A percentile compares a stretch with the other conserved stretches of the same genome.
These are phyloP conservation scores for Colletotrichum cordylinicola DNA, from an alignment of 2,329 filamentous ascomycete species.

Conservation along the genomic window DNA sequence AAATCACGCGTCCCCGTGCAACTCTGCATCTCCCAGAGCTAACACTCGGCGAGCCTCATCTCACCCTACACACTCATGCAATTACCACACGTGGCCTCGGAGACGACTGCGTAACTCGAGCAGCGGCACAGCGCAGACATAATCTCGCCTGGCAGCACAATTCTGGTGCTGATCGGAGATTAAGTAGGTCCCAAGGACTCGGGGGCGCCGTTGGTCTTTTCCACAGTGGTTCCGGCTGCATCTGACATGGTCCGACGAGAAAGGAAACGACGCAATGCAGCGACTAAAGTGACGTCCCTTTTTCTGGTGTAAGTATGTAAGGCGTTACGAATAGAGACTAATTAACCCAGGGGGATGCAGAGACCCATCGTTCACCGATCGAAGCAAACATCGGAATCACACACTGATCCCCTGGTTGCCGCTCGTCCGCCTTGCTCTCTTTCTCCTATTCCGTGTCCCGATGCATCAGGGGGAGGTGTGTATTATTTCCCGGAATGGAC, in stretches of 20 bases:
- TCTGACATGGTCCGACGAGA: background rate
- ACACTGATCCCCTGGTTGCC: background rate
- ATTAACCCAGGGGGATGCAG: background rate
- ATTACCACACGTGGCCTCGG: background rate
- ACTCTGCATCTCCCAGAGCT: background rate
- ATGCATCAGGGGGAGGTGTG: background rate
- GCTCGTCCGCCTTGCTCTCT: background rate
- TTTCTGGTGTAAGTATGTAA: background rate
- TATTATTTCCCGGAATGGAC: background rate
- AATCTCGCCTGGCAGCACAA: background rate
- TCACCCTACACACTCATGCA: background rate
- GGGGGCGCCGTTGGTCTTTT: background rate
- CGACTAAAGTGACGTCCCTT: background rate
- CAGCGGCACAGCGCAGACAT: background rate
- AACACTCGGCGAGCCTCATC: background rate
- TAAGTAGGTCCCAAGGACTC: background rate
- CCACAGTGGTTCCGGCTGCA: background rate
- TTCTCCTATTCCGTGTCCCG: background rate
- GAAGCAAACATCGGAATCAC: background rate
- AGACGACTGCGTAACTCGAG: background rate
- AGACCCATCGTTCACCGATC: background rate
- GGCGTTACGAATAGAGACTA: background rate
- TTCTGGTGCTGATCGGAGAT: constrained; percentile 12
- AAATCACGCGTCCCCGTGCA: background rate
- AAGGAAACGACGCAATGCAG: background rate